phyloP scores from a whole-genome alignment of 1,284 basidiomycete genomes.

The Peniophora sp. region DNA sequence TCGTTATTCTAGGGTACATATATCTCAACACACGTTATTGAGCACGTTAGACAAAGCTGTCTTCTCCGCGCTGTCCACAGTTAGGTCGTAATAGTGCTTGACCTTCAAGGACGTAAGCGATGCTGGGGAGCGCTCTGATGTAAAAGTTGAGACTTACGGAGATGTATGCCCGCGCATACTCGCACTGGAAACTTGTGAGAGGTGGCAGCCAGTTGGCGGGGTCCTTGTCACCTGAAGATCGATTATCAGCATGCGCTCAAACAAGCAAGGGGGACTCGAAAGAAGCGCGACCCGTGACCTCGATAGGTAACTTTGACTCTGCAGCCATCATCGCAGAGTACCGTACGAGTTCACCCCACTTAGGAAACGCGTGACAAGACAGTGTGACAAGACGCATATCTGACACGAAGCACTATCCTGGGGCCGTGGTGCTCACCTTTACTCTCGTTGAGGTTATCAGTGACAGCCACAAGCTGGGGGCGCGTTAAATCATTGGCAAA shows the following conservation, averaged over 20 bases:
- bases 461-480: constrained; percentile 44
- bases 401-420: too few relatives aligned
- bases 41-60: constrained; percentile 19
- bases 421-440: constrained; percentile 24
- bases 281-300: background rate
- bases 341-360: background rate
- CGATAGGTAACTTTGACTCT: background rate
- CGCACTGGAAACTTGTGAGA: constrained; percentile 35
- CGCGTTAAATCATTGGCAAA: constrained; percentile 46
- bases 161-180: constrained; percentile 40
- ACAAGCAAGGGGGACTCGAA: too few relatives aligned
- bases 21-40: background rate
- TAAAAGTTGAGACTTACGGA: constrained; percentile 7
- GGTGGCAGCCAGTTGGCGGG: constrained; percentile 41
- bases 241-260: background rate
- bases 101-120: constrained; percentile 16
- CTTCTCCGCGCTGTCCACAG: constrained; percentile 32
- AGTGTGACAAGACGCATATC: constrained; percentile 6
- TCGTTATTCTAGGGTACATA: background rate
- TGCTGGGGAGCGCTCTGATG: too few relatives aligned
- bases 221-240: constrained; percentile 26
- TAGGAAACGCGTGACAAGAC: background rate
- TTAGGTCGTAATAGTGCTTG: constrained; percentile 40
- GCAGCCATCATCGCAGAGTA: background rate
- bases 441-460: constrained; percentile 31